Evolutionary conservation across 805 yeast genomes (phyloP).

Genomic region (Zygoascus bituminiphila): DNA sequence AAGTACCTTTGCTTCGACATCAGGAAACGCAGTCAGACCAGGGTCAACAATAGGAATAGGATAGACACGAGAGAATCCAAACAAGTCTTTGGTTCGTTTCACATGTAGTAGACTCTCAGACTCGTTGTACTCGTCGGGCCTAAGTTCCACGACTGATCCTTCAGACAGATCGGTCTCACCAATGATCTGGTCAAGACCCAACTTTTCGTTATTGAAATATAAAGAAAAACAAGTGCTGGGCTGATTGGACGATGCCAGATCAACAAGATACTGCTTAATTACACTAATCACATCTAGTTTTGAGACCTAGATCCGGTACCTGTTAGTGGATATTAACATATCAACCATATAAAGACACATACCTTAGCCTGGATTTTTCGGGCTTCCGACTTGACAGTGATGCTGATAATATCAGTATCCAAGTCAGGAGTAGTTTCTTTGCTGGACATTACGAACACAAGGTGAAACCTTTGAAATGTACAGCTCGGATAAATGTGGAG

Average conservation of each 20-base stretch:
- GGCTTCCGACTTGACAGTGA: not conserved
- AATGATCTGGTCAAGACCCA: slow-evolving; percentile 20
- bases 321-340: not conserved
- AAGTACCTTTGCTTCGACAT: slow-evolving; percentile 17
- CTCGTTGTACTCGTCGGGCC: slow-evolving; percentile 52
- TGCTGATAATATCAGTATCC: not conserved
- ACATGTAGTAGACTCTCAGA: slow-evolving; percentile 56
- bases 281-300: slow-evolving; percentile 44
- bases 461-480: not conserved
- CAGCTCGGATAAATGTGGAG: not conserved
- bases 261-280: slow-evolving; percentile 48
- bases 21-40: slow-evolving; percentile 43
- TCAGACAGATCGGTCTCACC: not conserved
- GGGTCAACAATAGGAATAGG: slow-evolving; percentile 30
- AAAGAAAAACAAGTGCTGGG: slow-evolving; percentile 52
- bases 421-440: not conserved
- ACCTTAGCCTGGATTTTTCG: not conserved
- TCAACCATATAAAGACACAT: not conserved
- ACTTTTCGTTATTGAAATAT: slow-evolving; percentile 29
- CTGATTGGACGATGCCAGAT: slow-evolving; percentile 49
- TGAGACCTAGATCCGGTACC: slow-evolving; percentile 7
- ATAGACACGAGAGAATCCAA: slow-evolving; percentile 29
- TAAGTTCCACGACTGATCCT: slow-evolving; percentile 32
- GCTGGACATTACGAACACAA: not conserved
- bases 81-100: slow-evolving; percentile 52